Evolutionary conservation across 2,329 filamentous ascomycete species (phyloP), one percentile per base, ranked within the genome.

Genomic region (Scedosporium boydii): DNA sequence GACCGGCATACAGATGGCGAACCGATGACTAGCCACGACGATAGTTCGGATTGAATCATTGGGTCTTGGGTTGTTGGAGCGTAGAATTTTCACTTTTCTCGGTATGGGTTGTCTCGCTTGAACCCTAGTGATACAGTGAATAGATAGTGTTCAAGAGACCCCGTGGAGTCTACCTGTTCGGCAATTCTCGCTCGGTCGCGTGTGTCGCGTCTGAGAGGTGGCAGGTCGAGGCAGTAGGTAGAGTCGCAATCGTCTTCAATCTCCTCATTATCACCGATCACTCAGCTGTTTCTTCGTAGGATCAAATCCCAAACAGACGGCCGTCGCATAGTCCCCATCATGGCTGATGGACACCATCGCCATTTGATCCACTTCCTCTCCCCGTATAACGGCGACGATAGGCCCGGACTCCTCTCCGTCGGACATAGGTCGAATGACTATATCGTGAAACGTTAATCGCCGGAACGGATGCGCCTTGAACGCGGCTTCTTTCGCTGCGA

Each of bases 321-420:
- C 89, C 21, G 82, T 87, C 9, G 91, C 91, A 74, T 92, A 96
- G 6, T 91, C 87, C 1, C 84, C 87, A 73, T 97, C 93, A 72
- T 97, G 93, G 69, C 89, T 95, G 68, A 97, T 96, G 64, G 88
- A 93, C 55, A 96, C 71, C 69, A 84, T 79, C 14, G 87, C 91
- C 59, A 85, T 77, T 66, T 85, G 82, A 64, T 78, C 71, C 48
- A 64, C 68, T n/a, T 67, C 70, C 18, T 63, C 69, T 16, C 63
- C 68, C 1, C 34, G n/a, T 18, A 61, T 56, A 9, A 61, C 29
- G 1, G 59, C 59, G 5, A 51, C 29, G 3, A 56, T 27, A n/a
- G 59, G 59, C 2, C 59, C 59, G 10, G 59, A 56, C 21, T 61
- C 59, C 14, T 51, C 27, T 6, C n/a, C 27, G 59, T 6, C 46